These are phyloP conservation scores for Umbelopsis vinacea DNA, from an alignment of 192 early-diverging fungal species.

Conservation along the genomic window DNA sequence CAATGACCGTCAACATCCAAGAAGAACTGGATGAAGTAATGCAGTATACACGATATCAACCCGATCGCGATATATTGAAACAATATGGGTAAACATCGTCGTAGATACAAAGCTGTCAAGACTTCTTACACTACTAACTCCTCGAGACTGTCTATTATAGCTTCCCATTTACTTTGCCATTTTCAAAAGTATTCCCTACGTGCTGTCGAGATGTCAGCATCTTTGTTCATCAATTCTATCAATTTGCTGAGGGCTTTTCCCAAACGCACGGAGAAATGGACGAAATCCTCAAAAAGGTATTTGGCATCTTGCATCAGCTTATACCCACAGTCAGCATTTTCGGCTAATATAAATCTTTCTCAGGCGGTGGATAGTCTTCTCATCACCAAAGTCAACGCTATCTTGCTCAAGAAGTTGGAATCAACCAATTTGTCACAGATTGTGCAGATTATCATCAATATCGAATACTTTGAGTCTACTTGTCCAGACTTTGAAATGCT, in stretches of 20 bases:
- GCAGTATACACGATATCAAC: conserved; percentile 64
- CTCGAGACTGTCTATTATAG: conserved; percentile 28
- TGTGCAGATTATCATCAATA: conserved; percentile 85
- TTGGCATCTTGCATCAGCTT: background rate
- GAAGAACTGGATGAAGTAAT: conserved; percentile 69
- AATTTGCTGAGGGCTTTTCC: conserved; percentile 82
- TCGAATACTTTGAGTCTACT: conserved; percentile 73
- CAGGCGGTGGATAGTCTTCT: conserved; percentile 72
- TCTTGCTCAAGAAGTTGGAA: conserved; percentile 67
- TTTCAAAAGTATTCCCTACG: conserved; percentile 79
- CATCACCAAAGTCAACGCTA: conserved; percentile 69
- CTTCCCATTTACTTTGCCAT: conserved; percentile 77
- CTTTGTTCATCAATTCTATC: conserved; percentile 81
- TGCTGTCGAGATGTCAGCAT: conserved; percentile 70
- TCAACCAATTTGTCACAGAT: conserved; percentile 77
- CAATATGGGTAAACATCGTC: conserved; percentile 31
- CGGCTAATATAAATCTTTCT: background rate
- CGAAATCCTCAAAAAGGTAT: conserved; percentile 78
- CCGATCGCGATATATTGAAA: conserved; percentile 45
- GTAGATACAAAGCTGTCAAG: too few species aligned
- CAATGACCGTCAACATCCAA: conserved; percentile 68
- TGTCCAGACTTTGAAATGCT: conserved; percentile 78
- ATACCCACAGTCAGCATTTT: background rate
- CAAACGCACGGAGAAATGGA: conserved; percentile 88
- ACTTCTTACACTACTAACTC: too few species aligned